These are phyloP conservation scores for Komagataea norvegica DNA, from an alignment of 1,139 yeast species.

Conservation along the genomic window DNA sequence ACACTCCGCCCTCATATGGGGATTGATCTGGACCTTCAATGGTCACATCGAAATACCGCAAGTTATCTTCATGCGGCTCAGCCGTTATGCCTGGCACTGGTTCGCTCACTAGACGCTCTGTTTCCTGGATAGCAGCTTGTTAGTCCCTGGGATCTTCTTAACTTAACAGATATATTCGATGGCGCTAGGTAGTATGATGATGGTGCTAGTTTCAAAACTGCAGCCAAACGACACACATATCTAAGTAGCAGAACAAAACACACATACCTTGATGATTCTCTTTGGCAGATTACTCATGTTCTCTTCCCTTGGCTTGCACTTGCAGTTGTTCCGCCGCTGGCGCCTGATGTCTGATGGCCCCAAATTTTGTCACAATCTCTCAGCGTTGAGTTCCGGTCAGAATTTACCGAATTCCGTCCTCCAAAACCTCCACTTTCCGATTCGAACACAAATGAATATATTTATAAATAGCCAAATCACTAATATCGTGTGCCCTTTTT, in stretches of 20 bases:
- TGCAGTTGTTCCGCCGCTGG: too few relatives aligned
- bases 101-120: conserved; percentile 85
- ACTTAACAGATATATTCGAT: too few relatives aligned
- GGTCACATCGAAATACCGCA: conserved; percentile 83
- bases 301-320: not conserved
- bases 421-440: too few relatives aligned
- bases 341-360: too few relatives aligned
- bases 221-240: too few relatives aligned
- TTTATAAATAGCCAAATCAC: too few relatives aligned
- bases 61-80: conserved; percentile 85
- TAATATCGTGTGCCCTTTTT: too few relatives aligned
- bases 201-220: too few relatives aligned
- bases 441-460: too few relatives aligned
- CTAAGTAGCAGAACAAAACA: too few relatives aligned
- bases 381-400: not conserved
- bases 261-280: conserved; percentile 72
- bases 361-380: not conserved
- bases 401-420: not conserved
- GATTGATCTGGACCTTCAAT: conserved; percentile 88
- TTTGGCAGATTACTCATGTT: conserved; percentile 69
- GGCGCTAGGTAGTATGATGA: too few relatives aligned
- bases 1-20: conserved; percentile 77
- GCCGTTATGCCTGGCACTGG: conserved; percentile 98
- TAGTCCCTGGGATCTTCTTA: too few relatives aligned
- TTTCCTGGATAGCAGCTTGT: conserved; percentile 46